These are phyloP conservation scores for Onygenales sp. DNA, from an alignment of 2,329 filamentous ascomycete species.

Conservation along the genomic window DNA sequence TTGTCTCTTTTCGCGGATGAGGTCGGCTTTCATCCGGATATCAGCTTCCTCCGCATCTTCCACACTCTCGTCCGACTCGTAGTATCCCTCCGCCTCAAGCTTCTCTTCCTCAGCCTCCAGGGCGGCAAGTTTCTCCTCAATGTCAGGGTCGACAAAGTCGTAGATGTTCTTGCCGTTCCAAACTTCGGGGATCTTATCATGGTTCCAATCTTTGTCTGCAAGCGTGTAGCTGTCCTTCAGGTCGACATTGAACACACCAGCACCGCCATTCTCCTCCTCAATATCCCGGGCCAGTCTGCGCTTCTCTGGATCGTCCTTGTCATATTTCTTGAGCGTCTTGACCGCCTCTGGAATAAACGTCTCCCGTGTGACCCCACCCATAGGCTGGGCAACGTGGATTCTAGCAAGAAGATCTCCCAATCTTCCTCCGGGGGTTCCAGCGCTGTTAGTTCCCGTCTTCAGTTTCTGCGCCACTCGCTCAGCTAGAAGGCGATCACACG, in stretches of 20 bases:
- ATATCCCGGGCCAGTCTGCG: conserved; percentile 73
- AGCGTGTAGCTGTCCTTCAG: conserved; percentile 81
- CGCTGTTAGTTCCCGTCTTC: conserved; percentile 73
- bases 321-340: conserved; percentile 76
- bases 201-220: conserved; percentile 84
- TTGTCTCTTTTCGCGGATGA: conserved; percentile 89
- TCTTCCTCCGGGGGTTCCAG: conserved; percentile 67
- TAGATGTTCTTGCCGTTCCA: conserved; percentile 95
- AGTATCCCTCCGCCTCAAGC: conserved; percentile 84
- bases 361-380: conserved; percentile 69
- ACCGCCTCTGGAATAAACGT: conserved; percentile 80
- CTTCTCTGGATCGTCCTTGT: conserved; percentile 78
- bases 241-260: conserved; percentile 93
- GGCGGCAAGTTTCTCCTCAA: conserved; percentile 81
- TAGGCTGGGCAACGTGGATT: conserved; percentile 93
- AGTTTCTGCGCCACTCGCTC: conserved; percentile 93
- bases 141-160: conserved; percentile 94
- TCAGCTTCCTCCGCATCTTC: conserved; percentile 86
- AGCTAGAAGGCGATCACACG: conserved; percentile 84
- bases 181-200: conserved; percentile 90
- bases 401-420: conserved; percentile 83
- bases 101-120: conserved; percentile 94
- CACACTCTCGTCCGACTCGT: conserved; percentile 73
- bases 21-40: conserved; percentile 78
- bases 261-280: conserved; percentile 85